phyloP scores from a whole-genome alignment of 2,329 filamentous ascomycete genomes.

The Colletotrichum gloeosporioides region DNA sequence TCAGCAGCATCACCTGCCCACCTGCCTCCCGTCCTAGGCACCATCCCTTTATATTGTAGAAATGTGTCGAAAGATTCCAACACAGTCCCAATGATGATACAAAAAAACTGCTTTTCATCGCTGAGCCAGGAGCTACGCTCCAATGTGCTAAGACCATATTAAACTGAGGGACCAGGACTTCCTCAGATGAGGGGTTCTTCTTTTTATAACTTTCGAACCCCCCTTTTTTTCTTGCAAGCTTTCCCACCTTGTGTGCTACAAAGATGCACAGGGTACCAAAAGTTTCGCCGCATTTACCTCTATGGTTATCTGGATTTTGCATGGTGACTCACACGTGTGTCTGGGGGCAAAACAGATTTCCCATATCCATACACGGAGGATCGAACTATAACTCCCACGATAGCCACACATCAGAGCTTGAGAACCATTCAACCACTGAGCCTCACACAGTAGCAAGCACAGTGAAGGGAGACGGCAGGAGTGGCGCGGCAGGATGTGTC shows the following conservation, averaged over 20 bases:
- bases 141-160: background rate
- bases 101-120: no score
- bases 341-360: background rate
- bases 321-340: background rate
- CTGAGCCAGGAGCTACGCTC: background rate
- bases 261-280: background rate
- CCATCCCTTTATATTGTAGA: background rate
- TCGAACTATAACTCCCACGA: background rate
- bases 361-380: background rate
- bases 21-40: background rate
- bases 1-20: background rate
- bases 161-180: background rate
- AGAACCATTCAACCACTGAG: background rate
- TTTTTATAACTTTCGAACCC: background rate
- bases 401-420: background rate
- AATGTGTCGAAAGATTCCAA: background rate
- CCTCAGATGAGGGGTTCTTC: background rate
- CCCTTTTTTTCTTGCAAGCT: background rate
- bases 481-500: background rate
- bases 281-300: background rate
- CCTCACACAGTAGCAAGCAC: background rate
- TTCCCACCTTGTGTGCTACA: background rate
- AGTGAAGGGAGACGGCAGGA: background rate
- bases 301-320: background rate
- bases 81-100: background rate